phyloP scores from a whole-genome alignment of 805 yeast species.

The Ogataea pini region DNA sequence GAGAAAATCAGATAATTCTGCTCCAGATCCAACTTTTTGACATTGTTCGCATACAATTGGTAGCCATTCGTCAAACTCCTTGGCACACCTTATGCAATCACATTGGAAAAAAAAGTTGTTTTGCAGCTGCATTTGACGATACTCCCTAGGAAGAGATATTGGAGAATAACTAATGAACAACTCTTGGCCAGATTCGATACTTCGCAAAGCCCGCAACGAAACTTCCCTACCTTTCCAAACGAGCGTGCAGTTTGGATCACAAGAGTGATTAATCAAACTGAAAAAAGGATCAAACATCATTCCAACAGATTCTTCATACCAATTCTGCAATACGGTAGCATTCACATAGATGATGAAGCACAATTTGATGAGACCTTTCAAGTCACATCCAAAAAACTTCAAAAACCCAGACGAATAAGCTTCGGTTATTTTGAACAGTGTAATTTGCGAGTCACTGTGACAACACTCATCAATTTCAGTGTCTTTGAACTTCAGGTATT shows the following conservation, averaged over 20 bases:
- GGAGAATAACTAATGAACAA: slow-evolving; percentile 36
- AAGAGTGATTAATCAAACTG: slow-evolving; percentile 43
- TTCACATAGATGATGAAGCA: slow-evolving; percentile 33
- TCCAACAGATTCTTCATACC: slow-evolving; percentile 34
- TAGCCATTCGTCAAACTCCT: slow-evolving; percentile 30
- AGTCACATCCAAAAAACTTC: slow-evolving; percentile 15
- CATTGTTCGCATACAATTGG: slow-evolving; percentile 32
- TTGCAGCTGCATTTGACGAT: slow-evolving; percentile 32
- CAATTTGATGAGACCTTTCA: slow-evolving; percentile 20
- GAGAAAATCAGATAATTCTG: slow-evolving; percentile 10
- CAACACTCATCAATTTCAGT: neutral
- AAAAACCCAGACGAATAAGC: slow-evolving; percentile 17
- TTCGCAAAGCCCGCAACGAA: slow-evolving; percentile 22
- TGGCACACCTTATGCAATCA: slow-evolving; percentile 33
- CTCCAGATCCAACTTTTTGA: slow-evolving; percentile 14
- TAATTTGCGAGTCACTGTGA: slow-evolving; percentile 11
- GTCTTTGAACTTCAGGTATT: slow-evolving; percentile 11
- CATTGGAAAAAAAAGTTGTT: slow-evolving; percentile 38
- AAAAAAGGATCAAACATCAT: slow-evolving; percentile 39
- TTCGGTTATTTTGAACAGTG: slow-evolving; percentile 19
- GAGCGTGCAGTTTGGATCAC: slow-evolving; percentile 38
- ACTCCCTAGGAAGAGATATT: slow-evolving; percentile 30
- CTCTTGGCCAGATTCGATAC: slow-evolving; percentile 29
- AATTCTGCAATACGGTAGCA: slow-evolving; percentile 31
- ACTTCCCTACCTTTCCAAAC: slow-evolving; percentile 25